phyloP scores from a whole-genome alignment of 1,284 basidiomycete species.

The Ceratorhiza oryzae-sativae region DNA sequence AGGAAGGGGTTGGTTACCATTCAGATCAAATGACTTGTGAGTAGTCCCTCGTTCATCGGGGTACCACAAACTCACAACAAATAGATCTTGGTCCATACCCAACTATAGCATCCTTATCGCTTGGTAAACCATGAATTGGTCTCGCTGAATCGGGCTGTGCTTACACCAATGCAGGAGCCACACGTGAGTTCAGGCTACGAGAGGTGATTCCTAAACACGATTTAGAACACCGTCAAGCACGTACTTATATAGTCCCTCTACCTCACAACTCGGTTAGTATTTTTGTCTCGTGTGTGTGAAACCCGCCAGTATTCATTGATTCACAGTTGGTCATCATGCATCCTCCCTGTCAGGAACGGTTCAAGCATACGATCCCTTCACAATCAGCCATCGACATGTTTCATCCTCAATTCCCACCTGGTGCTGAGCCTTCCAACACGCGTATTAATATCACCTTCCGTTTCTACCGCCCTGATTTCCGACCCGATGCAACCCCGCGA shows the following conservation, averaged over 20 bases:
- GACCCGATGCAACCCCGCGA: slow-evolving; percentile 67
- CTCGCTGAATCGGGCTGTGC: slow-evolving; percentile 36
- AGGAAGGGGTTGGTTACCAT: slow-evolving; percentile 87
- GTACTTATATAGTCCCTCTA: slow-evolving; percentile 85
- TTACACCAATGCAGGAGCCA: slow-evolving; percentile 63
- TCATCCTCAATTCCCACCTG: slow-evolving; percentile 65
- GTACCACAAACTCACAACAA: slow-evolving; percentile 58
- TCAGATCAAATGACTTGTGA: slow-evolving; percentile 63
- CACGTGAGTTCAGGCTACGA: slow-evolving; percentile 77
- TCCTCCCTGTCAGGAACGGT: slow-evolving; percentile 86
- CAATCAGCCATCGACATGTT: slow-evolving; percentile 79
- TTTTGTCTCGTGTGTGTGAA: not conserved
- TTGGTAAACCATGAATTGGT: slow-evolving; percentile 63
- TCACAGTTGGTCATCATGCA: slow-evolving; percentile 87
- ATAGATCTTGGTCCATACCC: slow-evolving; percentile 85
- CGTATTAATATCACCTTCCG: slow-evolving; percentile 91
- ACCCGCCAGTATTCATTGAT: slow-evolving; percentile 6
- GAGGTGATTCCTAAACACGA: slow-evolving; percentile 72
- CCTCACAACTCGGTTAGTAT: slow-evolving; percentile 79
- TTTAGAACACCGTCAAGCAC: slow-evolving; percentile 60
- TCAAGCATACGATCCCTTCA: slow-evolving; percentile 83
- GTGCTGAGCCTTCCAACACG: slow-evolving; percentile 61
- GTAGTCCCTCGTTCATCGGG: slow-evolving; percentile 37
- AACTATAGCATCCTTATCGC: slow-evolving; percentile 90
- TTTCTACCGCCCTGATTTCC: slow-evolving; percentile 87